Base-by-base conservation (phyloP, 129 eudicot genomes). In the Tanacetum coccineum region DNA sequence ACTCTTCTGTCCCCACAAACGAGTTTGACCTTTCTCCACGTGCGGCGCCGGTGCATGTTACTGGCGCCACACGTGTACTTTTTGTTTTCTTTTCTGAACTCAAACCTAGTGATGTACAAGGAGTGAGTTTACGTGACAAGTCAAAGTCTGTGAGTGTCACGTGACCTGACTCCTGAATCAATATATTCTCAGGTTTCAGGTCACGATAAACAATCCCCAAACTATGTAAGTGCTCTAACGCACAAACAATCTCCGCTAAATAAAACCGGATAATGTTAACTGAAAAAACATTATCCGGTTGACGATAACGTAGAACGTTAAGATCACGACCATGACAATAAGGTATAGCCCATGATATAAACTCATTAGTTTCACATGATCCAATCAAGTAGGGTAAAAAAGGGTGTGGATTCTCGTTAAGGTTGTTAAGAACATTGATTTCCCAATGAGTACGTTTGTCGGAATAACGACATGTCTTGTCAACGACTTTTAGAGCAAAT, bases 1-100 rank as follows among this genome's bases (percentile, higher is more conserved):
- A 87, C 50, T 87, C 95, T 47, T 80, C 95, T 15, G 95, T 87
- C 1, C 95, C 95, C 13, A 87, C 95, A 36, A 87, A 87, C 0
- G 95, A 87, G 68, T 80, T 77, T 4, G 88, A 80, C 6, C 88
- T 77, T 58, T 87, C 80, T n/a, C 82, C 76, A 22, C 55, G 77
- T 63, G 59, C 60, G 75, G 9, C 42, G 9, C 42, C 9, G 5
- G 9, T 32, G 40, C 9, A 0, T 5, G 9, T 36, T 36, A 21
- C 74, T 2, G 95, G 91, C 17, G 86, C 76, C 8, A 85, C 91
- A 13, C 91, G 74, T 3, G 91, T 76, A 26, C 78, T 81, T 25
- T 87, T 87, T 1, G 76, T 51, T 40, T 81, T 87, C 63, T 62
- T 83, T 36, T 36, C 42, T 6, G 42, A 6, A 8, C 42, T 9